Evolutionary conservation across 371 early-diverging fungal species (phyloP).

Genomic region (Mortierella sp.): DNA sequence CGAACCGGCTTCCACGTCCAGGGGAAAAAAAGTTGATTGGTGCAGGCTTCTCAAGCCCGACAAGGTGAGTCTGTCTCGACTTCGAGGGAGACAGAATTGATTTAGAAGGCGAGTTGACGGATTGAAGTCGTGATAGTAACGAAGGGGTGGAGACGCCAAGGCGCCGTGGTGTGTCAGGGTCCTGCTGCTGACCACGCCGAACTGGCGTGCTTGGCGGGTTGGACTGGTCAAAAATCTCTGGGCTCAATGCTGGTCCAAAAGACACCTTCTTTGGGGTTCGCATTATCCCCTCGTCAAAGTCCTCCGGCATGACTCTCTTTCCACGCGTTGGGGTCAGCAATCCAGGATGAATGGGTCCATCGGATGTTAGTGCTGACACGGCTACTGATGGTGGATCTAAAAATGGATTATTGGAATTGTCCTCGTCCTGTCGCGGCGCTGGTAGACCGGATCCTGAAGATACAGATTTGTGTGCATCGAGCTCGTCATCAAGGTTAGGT

Average conservation of each 20-base stretch:
- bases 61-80: slow-evolving; percentile 7
- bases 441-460: too few species aligned
- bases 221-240: slow-evolving; percentile 60
- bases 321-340: slow-evolving; percentile 18
- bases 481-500: slow-evolving; percentile 16
- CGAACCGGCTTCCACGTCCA: background rate
- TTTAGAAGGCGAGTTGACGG: slow-evolving; percentile 11
- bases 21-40: slow-evolving; percentile 18
- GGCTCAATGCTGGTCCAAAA: slow-evolving; percentile 64
- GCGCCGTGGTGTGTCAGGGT: slow-evolving; percentile 25
- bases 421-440: too few species aligned
- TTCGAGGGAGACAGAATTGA: slow-evolving; percentile 36
- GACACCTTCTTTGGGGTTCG: slow-evolving; percentile 57
- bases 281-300: slow-evolving; percentile 6
- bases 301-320: slow-evolving; percentile 22
- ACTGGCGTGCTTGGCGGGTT: slow-evolving; percentile 63
- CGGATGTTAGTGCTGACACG: too few species aligned
- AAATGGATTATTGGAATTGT: too few species aligned
- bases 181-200: slow-evolving; percentile 55
- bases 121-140: slow-evolving; percentile 10
- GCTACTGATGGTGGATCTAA: too few species aligned
- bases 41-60: slow-evolving; percentile 22
- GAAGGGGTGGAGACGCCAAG: slow-evolving; percentile 19
- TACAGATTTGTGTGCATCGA: background rate
- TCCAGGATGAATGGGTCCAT: background rate